Evolutionary conservation across 1,284 basidiomycete species (phyloP).

Genomic region (Heliocybe sulcata): DNA sequence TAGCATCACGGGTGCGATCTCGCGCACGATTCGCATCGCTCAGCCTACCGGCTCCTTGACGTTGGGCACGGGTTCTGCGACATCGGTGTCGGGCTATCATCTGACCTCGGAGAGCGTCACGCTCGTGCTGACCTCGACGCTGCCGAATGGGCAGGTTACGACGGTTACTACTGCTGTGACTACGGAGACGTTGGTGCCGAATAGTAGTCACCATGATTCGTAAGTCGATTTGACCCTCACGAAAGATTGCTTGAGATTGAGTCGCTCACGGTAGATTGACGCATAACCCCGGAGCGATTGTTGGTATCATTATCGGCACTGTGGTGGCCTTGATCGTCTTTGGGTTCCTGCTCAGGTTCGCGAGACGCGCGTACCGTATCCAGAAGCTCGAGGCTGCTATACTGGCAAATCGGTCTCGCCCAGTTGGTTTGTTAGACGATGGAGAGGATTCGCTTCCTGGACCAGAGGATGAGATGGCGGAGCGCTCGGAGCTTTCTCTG

Average conservation of each 20-base stretch:
- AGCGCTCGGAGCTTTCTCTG: neutral
- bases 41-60: neutral
- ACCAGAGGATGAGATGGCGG: neutral
- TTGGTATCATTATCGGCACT: slow-evolving; percentile 19
- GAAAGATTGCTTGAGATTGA: neutral
- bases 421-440: neutral
- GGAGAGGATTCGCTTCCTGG: neutral
- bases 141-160: neutral
- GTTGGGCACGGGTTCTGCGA: neutral
- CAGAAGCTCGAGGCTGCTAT: neutral
- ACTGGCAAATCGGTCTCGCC: neutral
- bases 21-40: neutral
- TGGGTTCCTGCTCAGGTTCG: slow-evolving; percentile 12
- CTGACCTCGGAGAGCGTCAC: neutral
- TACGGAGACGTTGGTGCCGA: neutral
- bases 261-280: slow-evolving; percentile 12
- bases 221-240: neutral
- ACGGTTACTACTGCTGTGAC: neutral
- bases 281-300: slow-evolving; percentile 19
- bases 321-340: slow-evolving; percentile 16
- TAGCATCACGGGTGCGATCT: neutral
- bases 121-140: neutral
- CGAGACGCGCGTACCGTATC: neutral
- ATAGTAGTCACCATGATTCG: neutral
- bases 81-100: neutral